Conservation (phyloP, 768 basidiomycete genomes). For the Leccinum pellstonianum region DNA sequence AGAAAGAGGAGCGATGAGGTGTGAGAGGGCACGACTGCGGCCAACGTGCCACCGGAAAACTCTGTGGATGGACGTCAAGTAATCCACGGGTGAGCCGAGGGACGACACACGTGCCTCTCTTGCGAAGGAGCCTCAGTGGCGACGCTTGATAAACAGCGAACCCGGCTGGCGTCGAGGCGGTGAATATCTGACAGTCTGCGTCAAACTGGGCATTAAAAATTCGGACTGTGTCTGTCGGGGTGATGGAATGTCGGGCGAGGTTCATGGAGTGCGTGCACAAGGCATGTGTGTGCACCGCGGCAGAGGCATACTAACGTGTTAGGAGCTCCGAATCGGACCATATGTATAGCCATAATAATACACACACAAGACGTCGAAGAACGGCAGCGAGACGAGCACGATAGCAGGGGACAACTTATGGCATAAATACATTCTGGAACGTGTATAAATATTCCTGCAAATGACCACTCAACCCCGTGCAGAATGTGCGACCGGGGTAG, state of each 20-base stretch:
- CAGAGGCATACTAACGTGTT: constrained; percentile 21
- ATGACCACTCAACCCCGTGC: constrained; percentile 26
- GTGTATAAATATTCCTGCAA: constrained; percentile 22
- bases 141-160: constrained; percentile 80
- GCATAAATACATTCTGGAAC: constrained; percentile 28
- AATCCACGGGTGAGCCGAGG: not conserved
- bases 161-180: constrained; percentile 73
- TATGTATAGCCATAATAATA: constrained; percentile 15
- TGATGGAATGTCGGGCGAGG: constrained; percentile 81
- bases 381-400: constrained; percentile 16
- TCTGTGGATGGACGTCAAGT: constrained; percentile 44
- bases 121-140: constrained; percentile 75
- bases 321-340: constrained; percentile 16
- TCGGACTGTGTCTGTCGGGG: constrained; percentile 69
- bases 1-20: constrained; percentile 82
- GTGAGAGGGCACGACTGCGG: constrained; percentile 76
- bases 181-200: constrained; percentile 78
- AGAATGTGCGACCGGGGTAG: constrained; percentile 30
- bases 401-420: constrained; percentile 15
- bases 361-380: constrained; percentile 23
- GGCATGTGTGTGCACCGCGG: constrained; percentile 8
- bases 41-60: constrained; percentile 73
- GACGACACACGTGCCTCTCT: constrained; percentile 59
- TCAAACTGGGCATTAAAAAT: constrained; percentile 80
- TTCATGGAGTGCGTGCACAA: constrained; percentile 58